Conservation (phyloP, 768 basidiomycete genomes). For the Tylopilus balloui region DNA sequence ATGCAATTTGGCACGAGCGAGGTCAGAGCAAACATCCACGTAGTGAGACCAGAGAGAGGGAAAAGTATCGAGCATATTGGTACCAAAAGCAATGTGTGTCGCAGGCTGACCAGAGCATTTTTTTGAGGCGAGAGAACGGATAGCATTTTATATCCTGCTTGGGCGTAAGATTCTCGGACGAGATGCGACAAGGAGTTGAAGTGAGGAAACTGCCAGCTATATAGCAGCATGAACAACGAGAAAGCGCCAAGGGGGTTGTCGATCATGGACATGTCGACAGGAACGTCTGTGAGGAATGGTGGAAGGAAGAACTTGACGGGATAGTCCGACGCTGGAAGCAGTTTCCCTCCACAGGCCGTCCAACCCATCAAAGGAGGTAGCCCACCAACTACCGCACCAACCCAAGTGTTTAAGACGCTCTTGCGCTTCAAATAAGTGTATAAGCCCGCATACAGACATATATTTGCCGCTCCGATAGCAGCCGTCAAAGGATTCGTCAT, state of each 20-base stretch:
- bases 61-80: slow-evolving; percentile 76
- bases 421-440: slow-evolving; percentile 93
- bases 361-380: slow-evolving; percentile 97
- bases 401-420: slow-evolving; percentile 85
- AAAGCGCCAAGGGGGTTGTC: slow-evolving; percentile 82
- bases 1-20: slow-evolving; percentile 72
- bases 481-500: slow-evolving; percentile 88
- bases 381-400: slow-evolving; percentile 87
- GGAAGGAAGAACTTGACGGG: slow-evolving; percentile 61
- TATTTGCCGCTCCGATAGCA: slow-evolving; percentile 74
- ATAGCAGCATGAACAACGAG: slow-evolving; percentile 79
- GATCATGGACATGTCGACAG: slow-evolving; percentile 46
- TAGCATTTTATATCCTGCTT: slow-evolving; percentile 93
- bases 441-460: slow-evolving; percentile 82
- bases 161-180: slow-evolving; percentile 82
- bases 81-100: slow-evolving; percentile 73
- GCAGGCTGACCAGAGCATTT: slow-evolving; percentile 81
- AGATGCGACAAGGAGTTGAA: slow-evolving; percentile 92
- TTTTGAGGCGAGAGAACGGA: slow-evolving; percentile 70
- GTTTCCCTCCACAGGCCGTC: slow-evolving; percentile 85
- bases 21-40: slow-evolving; percentile 80
- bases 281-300: slow-evolving; percentile 43
- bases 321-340: slow-evolving; percentile 61
- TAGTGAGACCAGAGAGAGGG: slow-evolving; percentile 91
- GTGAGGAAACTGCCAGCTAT: slow-evolving; percentile 98